These are phyloP conservation scores for Anthracocystis setariae DNA, from an alignment of 1,284 basidiomycete genomes.

Conservation along the genomic window DNA sequence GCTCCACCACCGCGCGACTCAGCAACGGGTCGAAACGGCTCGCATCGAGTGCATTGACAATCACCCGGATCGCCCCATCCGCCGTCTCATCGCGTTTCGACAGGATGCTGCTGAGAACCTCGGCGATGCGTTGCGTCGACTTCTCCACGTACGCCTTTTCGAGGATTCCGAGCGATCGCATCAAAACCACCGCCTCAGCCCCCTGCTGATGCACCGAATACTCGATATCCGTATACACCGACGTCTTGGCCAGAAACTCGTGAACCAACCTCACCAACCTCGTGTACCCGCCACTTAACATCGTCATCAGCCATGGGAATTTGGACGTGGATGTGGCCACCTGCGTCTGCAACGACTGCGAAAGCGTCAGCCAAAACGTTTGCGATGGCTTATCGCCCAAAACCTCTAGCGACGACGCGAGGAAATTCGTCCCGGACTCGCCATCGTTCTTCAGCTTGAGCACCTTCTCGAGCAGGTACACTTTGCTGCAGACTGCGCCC, in stretches of 20 bases:
- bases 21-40: slow-evolving; percentile 91
- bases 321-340: slow-evolving; percentile 79
- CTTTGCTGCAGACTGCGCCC: slow-evolving; percentile 78
- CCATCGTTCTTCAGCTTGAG: slow-evolving; percentile 78
- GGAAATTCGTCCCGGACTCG: slow-evolving; percentile 78
- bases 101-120: slow-evolving; percentile 74
- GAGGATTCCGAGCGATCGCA: slow-evolving; percentile 82
- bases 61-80: slow-evolving; percentile 38
- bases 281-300: slow-evolving; percentile 76
- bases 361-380: slow-evolving; percentile 87
- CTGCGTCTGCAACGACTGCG: slow-evolving; percentile 71
- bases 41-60: slow-evolving; percentile 89
- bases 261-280: slow-evolving; percentile 87
- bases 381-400: slow-evolving; percentile 89
- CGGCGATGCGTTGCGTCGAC: slow-evolving; percentile 79
- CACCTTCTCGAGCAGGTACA: slow-evolving; percentile 93
- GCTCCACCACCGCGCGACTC: slow-evolving; percentile 80
- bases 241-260: slow-evolving; percentile 92
- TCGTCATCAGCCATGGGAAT: slow-evolving; percentile 86
- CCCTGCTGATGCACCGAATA: slow-evolving; percentile 86
- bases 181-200: slow-evolving; percentile 86
- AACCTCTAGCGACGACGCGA: slow-evolving; percentile 77
- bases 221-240: slow-evolving; percentile 90
- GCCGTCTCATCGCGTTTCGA: slow-evolving; percentile 12
- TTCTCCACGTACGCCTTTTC: slow-evolving; percentile 85